Evolutionary conservation across 148 eudicot species (phyloP).

Genomic region (Nepenthes gracilis): DNA sequence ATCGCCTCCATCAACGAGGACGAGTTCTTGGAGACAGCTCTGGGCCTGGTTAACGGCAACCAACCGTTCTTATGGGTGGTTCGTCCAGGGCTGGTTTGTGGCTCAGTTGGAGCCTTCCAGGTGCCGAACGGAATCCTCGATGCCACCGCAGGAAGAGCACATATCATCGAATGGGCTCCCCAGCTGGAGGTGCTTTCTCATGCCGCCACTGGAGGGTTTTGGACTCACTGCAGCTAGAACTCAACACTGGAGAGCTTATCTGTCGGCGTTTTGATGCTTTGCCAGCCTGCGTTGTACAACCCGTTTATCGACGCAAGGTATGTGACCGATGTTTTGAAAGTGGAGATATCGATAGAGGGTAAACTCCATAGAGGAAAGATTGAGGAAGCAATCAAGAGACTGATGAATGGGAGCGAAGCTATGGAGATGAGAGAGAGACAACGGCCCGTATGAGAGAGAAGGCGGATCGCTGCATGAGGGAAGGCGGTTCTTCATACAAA

Average conservation of each 20-base stretch:
- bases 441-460: no score
- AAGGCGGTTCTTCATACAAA: no score
- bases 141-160: slow-evolving; percentile 13
- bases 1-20: slow-evolving; percentile 17
- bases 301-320: slow-evolving; percentile 31
- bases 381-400: no score
- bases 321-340: slow-evolving; percentile 27
- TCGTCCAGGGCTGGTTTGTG: slow-evolving; percentile 20
- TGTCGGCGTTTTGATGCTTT: slow-evolving; percentile 53
- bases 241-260: slow-evolving; percentile 45
- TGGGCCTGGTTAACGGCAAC: slow-evolving; percentile 31
- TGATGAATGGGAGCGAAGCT: no score
- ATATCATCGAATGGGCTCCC: slow-evolving; percentile 42
- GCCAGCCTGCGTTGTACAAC: slow-evolving; percentile 32
- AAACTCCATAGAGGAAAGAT: no score
- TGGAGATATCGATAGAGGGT: slow-evolving; percentile 14
- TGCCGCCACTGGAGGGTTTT: slow-evolving; percentile 34
- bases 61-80: slow-evolving; percentile 26
- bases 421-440: no score
- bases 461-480: no score
- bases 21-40: slow-evolving; percentile 29
- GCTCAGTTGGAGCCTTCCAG: slow-evolving; percentile 7
- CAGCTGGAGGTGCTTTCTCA: slow-evolving; percentile 46
- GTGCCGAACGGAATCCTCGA: slow-evolving; percentile 24
- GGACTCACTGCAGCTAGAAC: slow-evolving; percentile 54